A percentile compares a stretch with the other conserved stretches of the same genome.
Conservation (phyloP, 345 rosid species). For the Linum usitatissimum region DNA sequence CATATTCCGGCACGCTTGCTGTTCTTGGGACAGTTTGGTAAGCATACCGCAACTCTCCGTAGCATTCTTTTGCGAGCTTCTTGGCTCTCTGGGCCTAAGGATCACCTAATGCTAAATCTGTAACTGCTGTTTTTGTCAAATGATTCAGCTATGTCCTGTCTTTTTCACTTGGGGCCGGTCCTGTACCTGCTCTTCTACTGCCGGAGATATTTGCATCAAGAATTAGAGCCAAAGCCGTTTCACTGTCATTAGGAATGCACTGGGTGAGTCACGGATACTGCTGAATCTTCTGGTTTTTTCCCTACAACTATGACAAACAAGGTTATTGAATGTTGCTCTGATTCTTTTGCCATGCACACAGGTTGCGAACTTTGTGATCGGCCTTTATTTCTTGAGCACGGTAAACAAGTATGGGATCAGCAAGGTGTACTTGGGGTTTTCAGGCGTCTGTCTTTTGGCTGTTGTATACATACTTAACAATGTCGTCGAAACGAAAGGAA, state of each 20-base stretch:
- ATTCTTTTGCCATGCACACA: slow-evolving; percentile 21
- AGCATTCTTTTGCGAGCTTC: background rate
- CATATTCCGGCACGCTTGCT: slow-evolving; percentile 82
- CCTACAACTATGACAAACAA: background rate
- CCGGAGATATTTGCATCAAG: slow-evolving; percentile 93
- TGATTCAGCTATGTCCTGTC: slow-evolving; percentile 70
- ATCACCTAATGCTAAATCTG: background rate
- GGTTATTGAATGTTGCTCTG: background rate
- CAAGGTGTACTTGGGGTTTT: slow-evolving; percentile 70
- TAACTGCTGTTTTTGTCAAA: slow-evolving; percentile 13
- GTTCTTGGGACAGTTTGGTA: slow-evolving; percentile 95
- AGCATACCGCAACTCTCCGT: slow-evolving; percentile 17
- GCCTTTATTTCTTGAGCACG: slow-evolving; percentile 77
- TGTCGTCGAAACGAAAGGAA: slow-evolving; percentile 89
- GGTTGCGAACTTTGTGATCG: slow-evolving; percentile 86
- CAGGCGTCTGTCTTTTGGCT: slow-evolving; percentile 65
- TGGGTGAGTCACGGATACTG: slow-evolving; percentile 44
- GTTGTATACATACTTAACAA: slow-evolving; percentile 67
- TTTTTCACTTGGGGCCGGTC: slow-evolving; percentile 98
- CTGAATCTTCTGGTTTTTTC: background rate
- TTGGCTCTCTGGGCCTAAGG: background rate
- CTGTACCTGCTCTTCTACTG: slow-evolving; percentile 97
- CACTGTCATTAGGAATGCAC: slow-evolving; percentile 86
- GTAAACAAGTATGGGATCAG: slow-evolving; percentile 86
- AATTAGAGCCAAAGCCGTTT: slow-evolving; percentile 95